phyloP scores from a whole-genome alignment of 441 rosid genomes.

The Bocquillonia castaneifolia region DNA sequence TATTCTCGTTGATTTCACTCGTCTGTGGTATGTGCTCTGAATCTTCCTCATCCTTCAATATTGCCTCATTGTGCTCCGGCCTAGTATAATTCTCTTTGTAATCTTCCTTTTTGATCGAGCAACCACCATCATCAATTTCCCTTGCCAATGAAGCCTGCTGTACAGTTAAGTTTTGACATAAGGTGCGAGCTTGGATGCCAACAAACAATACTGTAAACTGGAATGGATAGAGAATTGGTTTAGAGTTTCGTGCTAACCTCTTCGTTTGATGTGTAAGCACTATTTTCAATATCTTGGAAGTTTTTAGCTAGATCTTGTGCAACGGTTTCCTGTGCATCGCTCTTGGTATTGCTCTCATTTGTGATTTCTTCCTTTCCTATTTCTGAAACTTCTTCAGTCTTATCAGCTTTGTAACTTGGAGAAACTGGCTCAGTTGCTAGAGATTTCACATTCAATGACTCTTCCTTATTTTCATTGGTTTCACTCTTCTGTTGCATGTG shows the following conservation, averaged over 20 bases:
- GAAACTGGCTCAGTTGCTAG: conserved; percentile 7
- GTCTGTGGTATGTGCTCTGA: conserved; percentile 9
- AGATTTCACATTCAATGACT: not conserved
- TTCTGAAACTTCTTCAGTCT: conserved; percentile 20
- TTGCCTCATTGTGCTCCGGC: conserved; percentile 12
- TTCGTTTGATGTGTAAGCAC: conserved; percentile 9
- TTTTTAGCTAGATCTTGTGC: conserved; percentile 12
- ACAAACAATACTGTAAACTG: not conserved
- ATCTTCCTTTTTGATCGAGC: conserved; percentile 10
- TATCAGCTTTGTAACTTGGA: conserved; percentile 1
- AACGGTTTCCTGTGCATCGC: conserved; percentile 17
- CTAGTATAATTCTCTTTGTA: not conserved
- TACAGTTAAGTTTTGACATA: conserved; percentile 2
- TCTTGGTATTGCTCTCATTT: conserved; percentile 12
- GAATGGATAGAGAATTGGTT: not conserved
- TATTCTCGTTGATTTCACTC: conserved; percentile 18
- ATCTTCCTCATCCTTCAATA: conserved; percentile 19
- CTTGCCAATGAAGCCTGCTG: conserved; percentile 5
- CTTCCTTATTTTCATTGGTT: conserved; percentile 16
- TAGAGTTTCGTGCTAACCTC: conserved; percentile 27
- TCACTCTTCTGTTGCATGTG: conserved; percentile 17
- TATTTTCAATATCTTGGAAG: conserved; percentile 11
- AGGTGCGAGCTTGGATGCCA: not conserved
- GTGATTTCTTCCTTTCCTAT: conserved; percentile 19
- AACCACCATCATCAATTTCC: conserved; percentile 6